Percentiles rank a stretch among this genome's conserved stretches.
Conservation (phyloP, 2,329 filamentous ascomycete species). For the Trichoderma pleuroti region DNA sequence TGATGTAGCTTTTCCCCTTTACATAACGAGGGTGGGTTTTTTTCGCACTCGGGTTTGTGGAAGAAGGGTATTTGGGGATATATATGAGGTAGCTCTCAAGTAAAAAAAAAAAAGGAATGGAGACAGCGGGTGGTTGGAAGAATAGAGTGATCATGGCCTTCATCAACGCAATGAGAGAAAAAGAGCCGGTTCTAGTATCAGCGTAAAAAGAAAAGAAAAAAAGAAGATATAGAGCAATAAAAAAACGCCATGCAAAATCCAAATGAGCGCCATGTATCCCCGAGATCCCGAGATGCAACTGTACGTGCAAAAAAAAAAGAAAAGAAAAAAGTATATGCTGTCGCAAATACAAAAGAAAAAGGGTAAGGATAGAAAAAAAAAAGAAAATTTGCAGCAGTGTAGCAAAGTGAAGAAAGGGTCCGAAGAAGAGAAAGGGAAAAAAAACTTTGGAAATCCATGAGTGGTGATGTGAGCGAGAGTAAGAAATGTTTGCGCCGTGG, state of each 20-base stretch:
- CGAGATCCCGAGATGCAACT: constrained; percentile 11
- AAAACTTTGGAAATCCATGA: background rate
- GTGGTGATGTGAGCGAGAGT: constrained; percentile 7
- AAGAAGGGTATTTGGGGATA: constrained; percentile 9
- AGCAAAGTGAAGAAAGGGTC: background rate
- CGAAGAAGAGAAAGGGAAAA: background rate
- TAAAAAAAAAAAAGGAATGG: constrained; percentile 11
- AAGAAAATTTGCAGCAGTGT: constrained; percentile 3
- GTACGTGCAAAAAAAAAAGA: constrained; percentile 9
- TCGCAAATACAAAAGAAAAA: constrained; percentile 10
- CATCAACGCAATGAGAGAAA: constrained; percentile 4
- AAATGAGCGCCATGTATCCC: constrained; percentile 19
- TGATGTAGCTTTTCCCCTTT: background rate
- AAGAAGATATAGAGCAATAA: background rate
- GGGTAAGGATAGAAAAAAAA: background rate
- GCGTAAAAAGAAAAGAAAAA: background rate
- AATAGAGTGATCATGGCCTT: constrained; percentile 14
- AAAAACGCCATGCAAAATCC: constrained; percentile 18
- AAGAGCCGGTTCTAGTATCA: background rate
- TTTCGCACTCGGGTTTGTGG: constrained; percentile 3
- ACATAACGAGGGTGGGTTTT: constrained; percentile 5
- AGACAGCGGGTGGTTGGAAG: constrained; percentile 6
- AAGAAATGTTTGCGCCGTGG: background rate
- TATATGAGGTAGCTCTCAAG: constrained; percentile 3
- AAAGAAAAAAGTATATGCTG: constrained; percentile 13